Base-by-base conservation (phyloP, 192 early-diverging fungal species). In the Backusella macrospora region DNA sequence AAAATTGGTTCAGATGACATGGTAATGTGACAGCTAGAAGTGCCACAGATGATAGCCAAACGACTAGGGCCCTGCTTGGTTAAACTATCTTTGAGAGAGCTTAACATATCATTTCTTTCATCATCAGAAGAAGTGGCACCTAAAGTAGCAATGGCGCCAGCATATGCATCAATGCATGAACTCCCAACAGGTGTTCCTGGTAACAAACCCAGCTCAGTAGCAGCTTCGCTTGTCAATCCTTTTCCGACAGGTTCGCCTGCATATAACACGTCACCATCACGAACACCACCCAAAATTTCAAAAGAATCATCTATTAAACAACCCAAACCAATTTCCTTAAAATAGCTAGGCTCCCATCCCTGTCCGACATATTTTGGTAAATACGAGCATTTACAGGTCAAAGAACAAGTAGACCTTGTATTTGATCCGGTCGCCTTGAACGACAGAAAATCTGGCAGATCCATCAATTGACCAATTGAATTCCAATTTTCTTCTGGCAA, bases 91-190 rank as follows among this genome's bases (percentile, higher is more conserved):
- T 26, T 38, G 15, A 37, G 40, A 7, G 23, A n/a, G 62, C 21
- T 38, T n/a, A 40, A 29, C 23, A 34, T 63, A 15, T 46, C 59
- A 43, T 74, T 42, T 12, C 46, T 34, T 29, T 73, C 59, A 21
- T 72, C 67, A 23, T 72, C 75, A 38, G 79, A 76, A 66, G 78
- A 39, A 6, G 62, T 68, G 12, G 88, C 83, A 6, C 80, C 84
- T 40, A 89, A 59, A 0, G 86, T 88, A 13, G 86, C 87, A 40
- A 90, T 83, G 34, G 83, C 85, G 10, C 90, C 88, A 43, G 93
- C 90, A 79, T 94, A 93, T 0, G 93, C 93, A 75, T 94, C 93
- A 65, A 94, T 93, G 4, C 92, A 79, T 0, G 86, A 82, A 16
- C 84, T 84, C 4, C 91, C 90, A 26, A 94, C 91, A 3, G 83